Conservation (phyloP, 2,329 filamentous ascomycete species). For the Capronia epimyces region DNA sequence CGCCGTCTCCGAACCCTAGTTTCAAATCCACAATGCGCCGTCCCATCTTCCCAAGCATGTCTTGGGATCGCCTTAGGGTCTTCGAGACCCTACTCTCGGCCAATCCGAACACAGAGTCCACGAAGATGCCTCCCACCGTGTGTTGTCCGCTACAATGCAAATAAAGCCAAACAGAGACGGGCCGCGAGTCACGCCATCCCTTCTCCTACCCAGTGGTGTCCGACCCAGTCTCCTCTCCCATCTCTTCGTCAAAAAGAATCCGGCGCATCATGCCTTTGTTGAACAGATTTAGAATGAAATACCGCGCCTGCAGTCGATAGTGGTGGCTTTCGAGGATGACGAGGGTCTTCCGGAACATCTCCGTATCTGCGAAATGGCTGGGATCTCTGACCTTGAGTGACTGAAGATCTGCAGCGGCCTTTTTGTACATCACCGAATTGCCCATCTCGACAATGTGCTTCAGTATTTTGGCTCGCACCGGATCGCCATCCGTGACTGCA, state of each 20-base stretch:
- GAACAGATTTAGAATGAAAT: conserved; percentile 90
- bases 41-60: no score
- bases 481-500: conserved; percentile 57
- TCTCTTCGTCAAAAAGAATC: conserved; percentile 69
- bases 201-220: conserved; percentile 24
- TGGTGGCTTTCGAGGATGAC: conserved; percentile 81
- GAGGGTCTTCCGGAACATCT: conserved; percentile 80
- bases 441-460: conserved; percentile 82
- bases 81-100: no score
- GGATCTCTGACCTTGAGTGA: conserved; percentile 67
- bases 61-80: no score
- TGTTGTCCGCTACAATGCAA: neutral
- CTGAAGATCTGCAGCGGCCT: conserved; percentile 73
- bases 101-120: neutral
- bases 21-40: neutral
- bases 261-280: conserved; percentile 80
- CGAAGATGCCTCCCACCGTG: neutral
- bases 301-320: conserved; percentile 77
- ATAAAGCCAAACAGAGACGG: neutral
- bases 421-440: conserved; percentile 88
- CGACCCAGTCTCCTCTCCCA: conserved; percentile 21
- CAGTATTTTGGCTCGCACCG: conserved; percentile 66
- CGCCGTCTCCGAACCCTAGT: neutral
- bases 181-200: neutral
- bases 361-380: conserved; percentile 66